Evolutionary conservation across 371 early-diverging fungal genomes (phyloP).

Genomic region (Smittium culicis): DNA sequence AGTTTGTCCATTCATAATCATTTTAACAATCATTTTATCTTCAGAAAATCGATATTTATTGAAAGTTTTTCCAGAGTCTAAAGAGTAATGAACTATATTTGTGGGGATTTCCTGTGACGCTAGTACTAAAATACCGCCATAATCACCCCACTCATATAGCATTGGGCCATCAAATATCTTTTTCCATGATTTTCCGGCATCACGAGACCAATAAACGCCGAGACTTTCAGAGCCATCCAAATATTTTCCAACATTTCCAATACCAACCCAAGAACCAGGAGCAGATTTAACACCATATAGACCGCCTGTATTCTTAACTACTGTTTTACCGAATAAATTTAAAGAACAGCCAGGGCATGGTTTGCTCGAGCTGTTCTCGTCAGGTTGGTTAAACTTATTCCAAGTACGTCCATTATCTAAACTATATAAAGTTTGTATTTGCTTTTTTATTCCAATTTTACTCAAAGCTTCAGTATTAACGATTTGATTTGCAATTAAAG

Average conservation of each 20-base stretch:
- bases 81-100: slow-evolving; percentile 45
- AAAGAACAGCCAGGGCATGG: slow-evolving; percentile 43
- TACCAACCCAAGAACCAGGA: slow-evolving; percentile 75
- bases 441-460: slow-evolving; percentile 39
- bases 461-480: slow-evolving; percentile 50
- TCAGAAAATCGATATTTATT: slow-evolving; percentile 23
- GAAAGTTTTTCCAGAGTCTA: slow-evolving; percentile 58
- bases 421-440: slow-evolving; percentile 56
- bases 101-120: slow-evolving; percentile 58
- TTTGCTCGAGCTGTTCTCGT: slow-evolving; percentile 30
- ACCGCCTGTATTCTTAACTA: slow-evolving; percentile 43
- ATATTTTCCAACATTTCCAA: slow-evolving; percentile 68
- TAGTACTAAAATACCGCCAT: slow-evolving; percentile 55
- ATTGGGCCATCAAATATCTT: slow-evolving; percentile 41
- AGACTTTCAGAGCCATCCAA: slow-evolving; percentile 44
- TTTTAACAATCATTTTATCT: slow-evolving; percentile 18
- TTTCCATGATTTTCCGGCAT: slow-evolving; percentile 65
- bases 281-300: slow-evolving; percentile 54
- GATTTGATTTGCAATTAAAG: slow-evolving; percentile 77
- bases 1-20: slow-evolving; percentile 16
- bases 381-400: slow-evolving; percentile 50
- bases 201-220: slow-evolving; percentile 64
- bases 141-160: slow-evolving; percentile 68
- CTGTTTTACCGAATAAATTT: slow-evolving; percentile 60
- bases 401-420: slow-evolving; percentile 76